phyloP scores from a whole-genome alignment of 1,284 basidiomycete genomes.

The Ustilago nuda region DNA sequence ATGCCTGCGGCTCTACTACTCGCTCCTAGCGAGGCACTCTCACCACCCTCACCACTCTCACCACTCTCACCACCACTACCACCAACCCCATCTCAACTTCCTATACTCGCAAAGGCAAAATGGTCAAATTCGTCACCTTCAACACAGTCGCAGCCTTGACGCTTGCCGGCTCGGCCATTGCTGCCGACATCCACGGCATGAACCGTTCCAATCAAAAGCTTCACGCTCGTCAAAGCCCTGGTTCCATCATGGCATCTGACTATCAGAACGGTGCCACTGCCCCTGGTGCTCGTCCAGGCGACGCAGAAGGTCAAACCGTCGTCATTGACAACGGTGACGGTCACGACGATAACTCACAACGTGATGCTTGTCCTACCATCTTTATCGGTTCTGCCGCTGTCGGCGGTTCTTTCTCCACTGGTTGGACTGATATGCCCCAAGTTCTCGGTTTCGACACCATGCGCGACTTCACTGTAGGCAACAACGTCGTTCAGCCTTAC shows the following conservation, averaged over 20 bases:
- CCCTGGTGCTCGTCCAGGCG: slow-evolving; percentile 49
- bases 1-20: background rate
- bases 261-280: slow-evolving; percentile 59
- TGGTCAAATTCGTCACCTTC: slow-evolving; percentile 28
- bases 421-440: slow-evolving; percentile 61
- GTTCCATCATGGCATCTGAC: slow-evolving; percentile 48
- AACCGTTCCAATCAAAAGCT: slow-evolving; percentile 12
- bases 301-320: slow-evolving; percentile 57
- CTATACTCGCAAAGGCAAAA: slow-evolving; percentile 5
- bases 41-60: background rate
- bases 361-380: slow-evolving; percentile 55
- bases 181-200: slow-evolving; percentile 18
- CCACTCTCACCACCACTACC: background rate
- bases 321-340: slow-evolving; percentile 54
- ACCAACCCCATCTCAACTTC: slow-evolving; percentile 6
- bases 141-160: slow-evolving; percentile 26
- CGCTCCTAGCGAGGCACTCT: background rate
- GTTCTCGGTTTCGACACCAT: slow-evolving; percentile 63
- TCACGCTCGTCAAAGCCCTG: slow-evolving; percentile 38
- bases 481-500: slow-evolving; percentile 53
- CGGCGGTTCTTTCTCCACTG: slow-evolving; percentile 45
- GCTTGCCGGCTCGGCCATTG: slow-evolving; percentile 27
- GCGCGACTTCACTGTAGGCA: slow-evolving; percentile 48
- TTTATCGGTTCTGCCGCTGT: slow-evolving; percentile 62
- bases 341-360: slow-evolving; percentile 59